Evolutionary conservation across 768 basidiomycete species (phyloP), one percentile per base, ranked within the genome.

Genomic region (Boletus pseudo-olivaceus): DNA sequence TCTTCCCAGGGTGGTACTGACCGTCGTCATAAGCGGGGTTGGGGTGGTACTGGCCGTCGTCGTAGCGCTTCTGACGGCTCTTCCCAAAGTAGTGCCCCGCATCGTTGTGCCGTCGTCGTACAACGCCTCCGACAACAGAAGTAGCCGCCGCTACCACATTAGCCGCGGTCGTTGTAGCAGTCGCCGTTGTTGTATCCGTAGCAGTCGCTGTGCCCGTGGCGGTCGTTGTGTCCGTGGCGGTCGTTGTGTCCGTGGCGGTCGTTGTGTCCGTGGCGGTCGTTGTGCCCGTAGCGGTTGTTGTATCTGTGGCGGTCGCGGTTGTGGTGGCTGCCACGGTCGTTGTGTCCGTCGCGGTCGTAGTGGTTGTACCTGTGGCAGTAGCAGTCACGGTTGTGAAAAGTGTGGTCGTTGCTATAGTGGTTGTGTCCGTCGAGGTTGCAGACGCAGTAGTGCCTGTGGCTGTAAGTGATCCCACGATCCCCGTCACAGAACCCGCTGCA

Each of bases 31-130:
- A 49, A 29, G 20, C 30, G 19, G 45, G 0, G 8, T 47, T 41
- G 2, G 56, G 51, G 27, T 62, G 60, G 35, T 61, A 58, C 32
- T 55, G 34, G 23, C 58, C 59, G 29, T 54, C 58, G 9, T 61
- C 59, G 12, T 32, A 37, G 11, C 49, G 61, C 35, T 52, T 53
- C 29, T 20, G 30, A 15, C 12, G 30, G 12, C 32, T 43, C 39
- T 26, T 32, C 12, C 46, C 42, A 20, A 42, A 43, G 26, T n/a
- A 41, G 39, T 44, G n/a, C 29, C 43, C 37, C 32, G 27, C 41
- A 39, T 48, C 33, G 26, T 49, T 43, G 29, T n/a, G 20, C 10
- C 37, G 40, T 32, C 49, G 34, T 37, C 54, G 46, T 40, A 1
- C 23, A 30, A 30, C 3, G 19, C 23, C 23, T 15, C 30, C 47